phyloP scores from a whole-genome alignment of 495 filamentous ascomycete genomes.

The Trypethelium eluteriae region DNA sequence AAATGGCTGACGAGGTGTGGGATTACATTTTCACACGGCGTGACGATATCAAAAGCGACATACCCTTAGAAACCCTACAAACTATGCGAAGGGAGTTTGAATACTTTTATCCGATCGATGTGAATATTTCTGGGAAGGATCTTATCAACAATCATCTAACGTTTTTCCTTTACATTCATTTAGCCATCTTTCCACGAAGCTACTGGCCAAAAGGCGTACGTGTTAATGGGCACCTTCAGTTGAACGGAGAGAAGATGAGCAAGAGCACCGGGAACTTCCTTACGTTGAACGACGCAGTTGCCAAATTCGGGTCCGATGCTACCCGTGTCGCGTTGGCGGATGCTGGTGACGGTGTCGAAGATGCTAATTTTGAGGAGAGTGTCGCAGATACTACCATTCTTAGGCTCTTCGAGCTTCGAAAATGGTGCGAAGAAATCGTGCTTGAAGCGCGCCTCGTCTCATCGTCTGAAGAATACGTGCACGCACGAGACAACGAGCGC shows the following conservation, averaged over 20 bases:
- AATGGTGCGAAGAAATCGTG: slow-evolving; percentile 83
- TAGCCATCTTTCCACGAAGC: slow-evolving; percentile 76
- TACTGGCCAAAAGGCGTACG: slow-evolving; percentile 81
- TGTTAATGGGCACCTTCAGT: slow-evolving; percentile 83
- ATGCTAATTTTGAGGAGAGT: slow-evolving; percentile 95
- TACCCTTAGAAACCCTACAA: slow-evolving; percentile 61
- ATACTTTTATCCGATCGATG: slow-evolving; percentile 93
- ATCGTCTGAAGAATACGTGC: slow-evolving; percentile 27
- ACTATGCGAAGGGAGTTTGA: slow-evolving; percentile 83
- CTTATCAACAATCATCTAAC: slow-evolving; percentile 62
- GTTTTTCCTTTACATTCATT: slow-evolving; percentile 93
- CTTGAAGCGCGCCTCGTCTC: slow-evolving; percentile 37
- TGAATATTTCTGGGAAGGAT: slow-evolving; percentile 56
- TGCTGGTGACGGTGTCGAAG: slow-evolving; percentile 86
- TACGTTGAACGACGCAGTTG: slow-evolving; percentile 74
- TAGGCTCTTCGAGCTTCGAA: slow-evolving; percentile 72
- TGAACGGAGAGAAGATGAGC: slow-evolving; percentile 96
- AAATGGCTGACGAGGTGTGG: slow-evolving; percentile 96
- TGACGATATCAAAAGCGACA: slow-evolving; percentile 57
- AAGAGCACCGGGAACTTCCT: slow-evolving; percentile 95
- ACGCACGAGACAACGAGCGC: slow-evolving; percentile 46
- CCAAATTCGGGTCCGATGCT: slow-evolving; percentile 92
- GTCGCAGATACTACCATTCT: slow-evolving; percentile 88
- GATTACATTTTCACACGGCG: slow-evolving; percentile 78
- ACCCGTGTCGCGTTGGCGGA: slow-evolving; percentile 87